Conservation (phyloP, 257 asterid species). For the Anisodus tanguticus region DNA sequence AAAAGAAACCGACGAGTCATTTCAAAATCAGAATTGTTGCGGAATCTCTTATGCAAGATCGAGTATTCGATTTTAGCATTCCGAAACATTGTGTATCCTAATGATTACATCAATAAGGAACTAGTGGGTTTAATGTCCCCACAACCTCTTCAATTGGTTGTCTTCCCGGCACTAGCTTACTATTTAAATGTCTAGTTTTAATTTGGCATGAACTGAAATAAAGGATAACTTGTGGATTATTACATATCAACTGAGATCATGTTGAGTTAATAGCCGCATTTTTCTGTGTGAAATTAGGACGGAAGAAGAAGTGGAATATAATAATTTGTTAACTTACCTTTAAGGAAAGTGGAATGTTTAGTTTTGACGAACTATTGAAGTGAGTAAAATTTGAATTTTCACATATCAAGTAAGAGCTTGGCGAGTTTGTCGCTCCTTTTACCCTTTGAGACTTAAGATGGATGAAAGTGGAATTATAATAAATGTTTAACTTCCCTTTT, state of each 20-base stretch:
- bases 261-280: neutral
- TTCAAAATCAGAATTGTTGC: neutral
- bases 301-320: slow-evolving; percentile 13
- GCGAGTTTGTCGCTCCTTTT: neutral
- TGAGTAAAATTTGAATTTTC: slow-evolving; percentile 3
- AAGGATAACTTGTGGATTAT: neutral
- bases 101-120: neutral
- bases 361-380: neutral
- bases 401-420: neutral
- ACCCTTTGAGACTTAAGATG: neutral
- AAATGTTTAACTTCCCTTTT: slow-evolving; percentile 2
- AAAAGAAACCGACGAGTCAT: neutral
- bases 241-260: neutral
- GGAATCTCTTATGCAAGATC: neutral
- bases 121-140: neutral
- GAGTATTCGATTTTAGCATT: neutral
- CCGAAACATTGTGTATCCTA: neutral
- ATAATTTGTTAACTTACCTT: slow-evolving; percentile 7
- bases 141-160: neutral
- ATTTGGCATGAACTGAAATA: neutral
- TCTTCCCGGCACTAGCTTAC: neutral
- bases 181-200: slow-evolving; percentile 18
- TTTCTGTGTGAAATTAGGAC: neutral
- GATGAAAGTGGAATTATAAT: slow-evolving; percentile 20
- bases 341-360: neutral